These are phyloP conservation scores for Cyberlindnera xishuangbannaensis DNA, from an alignment of 805 yeast genomes.

Conservation along the genomic window DNA sequence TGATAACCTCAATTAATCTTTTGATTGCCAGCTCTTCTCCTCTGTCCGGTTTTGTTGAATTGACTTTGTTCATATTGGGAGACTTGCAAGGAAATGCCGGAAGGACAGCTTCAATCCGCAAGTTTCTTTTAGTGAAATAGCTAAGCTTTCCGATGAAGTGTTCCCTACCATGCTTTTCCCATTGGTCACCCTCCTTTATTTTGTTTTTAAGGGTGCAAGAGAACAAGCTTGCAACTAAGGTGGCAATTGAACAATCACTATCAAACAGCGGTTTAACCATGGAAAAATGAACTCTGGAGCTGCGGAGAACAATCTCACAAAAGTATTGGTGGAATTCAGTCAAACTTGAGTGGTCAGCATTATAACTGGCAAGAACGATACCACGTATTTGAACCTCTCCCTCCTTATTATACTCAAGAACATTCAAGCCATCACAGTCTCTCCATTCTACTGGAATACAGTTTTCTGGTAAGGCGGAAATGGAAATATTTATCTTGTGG, in stretches of 20 bases:
- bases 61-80: slow-evolving; percentile 49
- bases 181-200: slow-evolving; percentile 36
- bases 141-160: slow-evolving; percentile 37
- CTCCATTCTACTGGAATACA: slow-evolving; percentile 13
- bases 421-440: slow-evolving; percentile 22
- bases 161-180: slow-evolving; percentile 42
- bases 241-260: slow-evolving; percentile 21
- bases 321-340: slow-evolving; percentile 32
- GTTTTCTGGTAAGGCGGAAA: slow-evolving; percentile 2
- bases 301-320: slow-evolving; percentile 30
- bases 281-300: slow-evolving; percentile 26
- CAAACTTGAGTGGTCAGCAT: slow-evolving; percentile 19
- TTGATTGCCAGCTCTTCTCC: slow-evolving; percentile 42
- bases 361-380: slow-evolving; percentile 29
- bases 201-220: slow-evolving; percentile 43
- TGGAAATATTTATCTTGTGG: neutral
- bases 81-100: slow-evolving; percentile 66
- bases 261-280: slow-evolving; percentile 9
- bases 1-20: slow-evolving; percentile 31
- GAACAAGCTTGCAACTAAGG: slow-evolving; percentile 36
- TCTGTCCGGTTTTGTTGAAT: slow-evolving; percentile 44
- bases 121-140: slow-evolving; percentile 43
- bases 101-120: slow-evolving; percentile 47
- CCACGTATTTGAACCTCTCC: slow-evolving; percentile 34
- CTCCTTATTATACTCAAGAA: slow-evolving; percentile 28